These are phyloP conservation scores for Nemania diffusa DNA, from an alignment of 2,329 filamentous ascomycete genomes.

Conservation along the genomic window DNA sequence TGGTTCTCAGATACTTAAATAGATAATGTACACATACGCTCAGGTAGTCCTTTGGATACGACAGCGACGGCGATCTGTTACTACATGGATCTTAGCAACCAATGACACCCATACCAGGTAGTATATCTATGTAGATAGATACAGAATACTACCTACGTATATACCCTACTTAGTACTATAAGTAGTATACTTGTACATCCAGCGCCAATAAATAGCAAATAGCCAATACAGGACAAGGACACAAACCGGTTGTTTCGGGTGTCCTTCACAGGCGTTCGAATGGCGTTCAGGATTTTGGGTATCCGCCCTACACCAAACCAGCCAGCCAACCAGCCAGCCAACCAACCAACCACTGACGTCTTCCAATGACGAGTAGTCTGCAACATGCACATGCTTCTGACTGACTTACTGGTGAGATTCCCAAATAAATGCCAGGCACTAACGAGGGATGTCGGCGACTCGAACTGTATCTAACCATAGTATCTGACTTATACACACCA, in stretches of 20 bases:
- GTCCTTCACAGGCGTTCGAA: conserved; percentile 14
- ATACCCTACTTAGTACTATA: neutral
- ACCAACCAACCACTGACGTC: conserved; percentile 21
- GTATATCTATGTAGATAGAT: neutral
- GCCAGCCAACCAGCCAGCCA: too few relatives aligned
- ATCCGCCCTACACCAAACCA: conserved; percentile 11
- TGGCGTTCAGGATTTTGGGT: conserved; percentile 2
- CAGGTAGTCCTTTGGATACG: neutral
- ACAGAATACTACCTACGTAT: neutral
- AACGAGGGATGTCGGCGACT: conserved; percentile 16
- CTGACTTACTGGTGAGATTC: too few relatives aligned
- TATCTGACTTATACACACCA: neutral
- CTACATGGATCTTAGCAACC: conserved; percentile 9
- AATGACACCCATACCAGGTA: neutral
- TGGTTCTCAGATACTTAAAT: neutral
- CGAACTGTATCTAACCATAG: neutral
- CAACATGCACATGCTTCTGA: neutral
- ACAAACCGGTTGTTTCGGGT: conserved; percentile 27
- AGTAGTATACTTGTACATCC: neutral
- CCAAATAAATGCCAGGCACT: conserved; percentile 11
- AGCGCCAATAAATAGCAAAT: neutral
- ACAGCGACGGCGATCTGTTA: conserved; percentile 20
- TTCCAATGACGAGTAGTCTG: conserved; percentile 11
- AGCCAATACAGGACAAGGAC: neutral
- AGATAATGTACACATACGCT: neutral